Percentiles rank a stretch among this genome's conserved stretches.
Evolutionary conservation across 2,329 filamentous ascomycete species (phyloP).

Genomic region (Penicillium sp.): DNA sequence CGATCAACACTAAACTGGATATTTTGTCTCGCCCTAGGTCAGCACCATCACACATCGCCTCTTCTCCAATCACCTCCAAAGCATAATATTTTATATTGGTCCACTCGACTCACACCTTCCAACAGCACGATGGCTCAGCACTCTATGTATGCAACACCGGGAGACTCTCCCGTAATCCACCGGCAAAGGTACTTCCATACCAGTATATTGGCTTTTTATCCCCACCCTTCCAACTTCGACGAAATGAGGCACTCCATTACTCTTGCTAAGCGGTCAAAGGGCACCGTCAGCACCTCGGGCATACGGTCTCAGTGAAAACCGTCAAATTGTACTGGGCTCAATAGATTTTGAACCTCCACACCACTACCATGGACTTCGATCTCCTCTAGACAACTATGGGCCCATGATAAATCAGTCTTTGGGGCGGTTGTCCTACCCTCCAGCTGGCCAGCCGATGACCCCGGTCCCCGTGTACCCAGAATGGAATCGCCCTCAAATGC

Average conservation of each 20-base stretch:
- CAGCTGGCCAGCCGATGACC: conserved; percentile 30
- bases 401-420: conserved; percentile 29
- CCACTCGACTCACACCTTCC: conserved; percentile 23
- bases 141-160: conserved; percentile 30
- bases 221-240: background rate
- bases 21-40: conserved; percentile 36
- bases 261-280: conserved; percentile 31
- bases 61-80: background rate
- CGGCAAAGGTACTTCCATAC: conserved; percentile 37
- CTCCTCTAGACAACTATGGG: conserved; percentile 27
- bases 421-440: conserved; percentile 30
- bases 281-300: conserved; percentile 30
- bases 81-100: background rate
- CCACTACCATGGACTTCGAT: conserved; percentile 30
- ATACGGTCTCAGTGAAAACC: conserved; percentile 29
- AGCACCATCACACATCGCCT: conserved; percentile 24
- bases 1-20: conserved; percentile 32
- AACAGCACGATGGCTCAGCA: conserved; percentile 31
- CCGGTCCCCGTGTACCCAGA: conserved; percentile 33
- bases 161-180: conserved; percentile 32
- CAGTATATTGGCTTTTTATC: conserved; percentile 6
- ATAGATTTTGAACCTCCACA: conserved; percentile 33
- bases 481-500: conserved; percentile 33
- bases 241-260: conserved; percentile 13
- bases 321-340: conserved; percentile 24